phyloP scores from a whole-genome alignment of 176 grass and related monocot species.

The Elymus sibiricus region DNA sequence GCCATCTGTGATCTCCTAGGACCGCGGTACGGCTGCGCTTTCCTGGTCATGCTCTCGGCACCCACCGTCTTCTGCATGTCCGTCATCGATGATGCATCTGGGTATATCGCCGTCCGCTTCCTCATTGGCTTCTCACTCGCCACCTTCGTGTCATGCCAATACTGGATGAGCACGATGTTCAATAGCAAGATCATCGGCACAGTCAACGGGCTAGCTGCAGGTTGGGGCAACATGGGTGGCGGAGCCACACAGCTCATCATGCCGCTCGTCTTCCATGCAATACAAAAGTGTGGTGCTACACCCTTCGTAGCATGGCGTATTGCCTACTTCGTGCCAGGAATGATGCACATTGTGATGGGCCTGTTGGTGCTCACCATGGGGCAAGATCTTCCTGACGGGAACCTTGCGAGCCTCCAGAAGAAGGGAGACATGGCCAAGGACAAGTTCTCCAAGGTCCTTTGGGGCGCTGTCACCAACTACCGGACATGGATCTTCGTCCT shows the following conservation, averaged over 20 bases:
- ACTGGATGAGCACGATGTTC: constrained; percentile 94
- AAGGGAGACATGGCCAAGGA: constrained; percentile 63
- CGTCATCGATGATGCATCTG: not conserved
- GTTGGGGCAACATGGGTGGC: not conserved
- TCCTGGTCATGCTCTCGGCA: constrained; percentile 56
- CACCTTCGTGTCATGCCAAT: constrained; percentile 77
- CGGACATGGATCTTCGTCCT: constrained; percentile 85
- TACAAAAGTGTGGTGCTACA: not conserved
- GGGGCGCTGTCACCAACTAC: constrained; percentile 72
- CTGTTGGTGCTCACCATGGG: not conserved
- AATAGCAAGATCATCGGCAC: constrained; percentile 76
- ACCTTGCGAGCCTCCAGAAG: constrained; percentile 38
- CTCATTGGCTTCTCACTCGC: constrained; percentile 64
- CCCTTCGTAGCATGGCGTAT: not conserved
- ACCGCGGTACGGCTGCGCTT: constrained; percentile 75
- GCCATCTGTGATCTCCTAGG: constrained; percentile 70
- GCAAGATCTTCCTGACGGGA: not conserved
- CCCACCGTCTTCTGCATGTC: not conserved
- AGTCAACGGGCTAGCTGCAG: fast-evolving
- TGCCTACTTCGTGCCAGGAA: not conserved
- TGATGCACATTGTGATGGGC: not conserved
- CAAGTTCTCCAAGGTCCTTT: constrained; percentile 75
- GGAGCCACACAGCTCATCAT: not conserved
- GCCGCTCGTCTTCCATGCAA: not conserved
- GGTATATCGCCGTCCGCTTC: not conserved